Evolutionary conservation across 805 yeast genomes (phyloP).

Genomic region (Yamadazyma phyllophila): DNA sequence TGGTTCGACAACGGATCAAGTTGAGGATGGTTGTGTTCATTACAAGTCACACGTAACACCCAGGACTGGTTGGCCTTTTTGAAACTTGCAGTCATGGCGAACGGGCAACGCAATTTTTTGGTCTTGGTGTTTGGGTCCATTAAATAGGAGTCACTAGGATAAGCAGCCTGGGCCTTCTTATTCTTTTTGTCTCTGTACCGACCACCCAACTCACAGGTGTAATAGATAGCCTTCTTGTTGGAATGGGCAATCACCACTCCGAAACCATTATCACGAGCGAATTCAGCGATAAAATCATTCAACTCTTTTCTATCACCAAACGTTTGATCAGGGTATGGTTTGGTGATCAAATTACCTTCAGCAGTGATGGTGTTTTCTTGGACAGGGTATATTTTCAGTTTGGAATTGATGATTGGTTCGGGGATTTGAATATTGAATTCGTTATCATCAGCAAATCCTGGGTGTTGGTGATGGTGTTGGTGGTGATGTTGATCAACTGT

Average conservation of each 20-base stretch:
- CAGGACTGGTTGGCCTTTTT: conserved; percentile 49
- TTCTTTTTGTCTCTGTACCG: conserved; percentile 51
- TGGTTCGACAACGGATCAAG: conserved; percentile 54
- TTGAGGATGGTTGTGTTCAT: conserved; percentile 59
- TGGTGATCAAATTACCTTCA: conserved; percentile 51
- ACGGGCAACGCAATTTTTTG: conserved; percentile 55
- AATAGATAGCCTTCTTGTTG: conserved; percentile 56
- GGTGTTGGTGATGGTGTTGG: conserved; percentile 11
- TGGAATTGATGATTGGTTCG: conserved; percentile 43
- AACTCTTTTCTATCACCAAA: conserved; percentile 49
- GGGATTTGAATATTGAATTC: conserved; percentile 47
- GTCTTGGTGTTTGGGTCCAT: conserved; percentile 44
- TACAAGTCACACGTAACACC: conserved; percentile 53
- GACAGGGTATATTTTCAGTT: conserved; percentile 43
- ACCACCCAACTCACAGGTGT: conserved; percentile 59
- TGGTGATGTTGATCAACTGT: conserved; percentile 6
- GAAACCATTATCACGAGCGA: conserved; percentile 56
- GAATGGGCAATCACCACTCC: conserved; percentile 61
- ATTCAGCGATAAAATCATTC: conserved; percentile 53
- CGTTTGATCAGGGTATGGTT: conserved; percentile 52
- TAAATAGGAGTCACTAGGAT: conserved; percentile 32
- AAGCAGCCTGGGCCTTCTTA: conserved; percentile 22
- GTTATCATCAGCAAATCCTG: conserved; percentile 24
- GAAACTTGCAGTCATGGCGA: conserved; percentile 56
- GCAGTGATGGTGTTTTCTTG: conserved; percentile 46